Conservation (phyloP, 768 basidiomycete species). For the Boletus coccyginus region DNA sequence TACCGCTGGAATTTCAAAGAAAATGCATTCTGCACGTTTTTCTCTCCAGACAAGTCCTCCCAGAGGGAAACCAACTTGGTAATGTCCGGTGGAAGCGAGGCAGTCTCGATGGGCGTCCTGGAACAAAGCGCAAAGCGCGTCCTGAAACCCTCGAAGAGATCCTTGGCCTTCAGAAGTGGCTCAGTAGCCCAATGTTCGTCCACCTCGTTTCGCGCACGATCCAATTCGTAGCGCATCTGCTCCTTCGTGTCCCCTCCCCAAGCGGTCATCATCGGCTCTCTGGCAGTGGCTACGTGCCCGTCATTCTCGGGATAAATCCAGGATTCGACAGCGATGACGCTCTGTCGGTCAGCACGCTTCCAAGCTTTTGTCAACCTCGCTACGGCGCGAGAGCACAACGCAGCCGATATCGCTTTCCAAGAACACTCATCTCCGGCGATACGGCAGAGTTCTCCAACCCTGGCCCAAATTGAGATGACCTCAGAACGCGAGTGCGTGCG, state of each 20-base stretch:
- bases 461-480: slow-evolving; percentile 69
- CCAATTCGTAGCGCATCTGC: slow-evolving; percentile 46
- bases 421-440: slow-evolving; percentile 74
- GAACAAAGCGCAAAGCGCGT: slow-evolving; percentile 52
- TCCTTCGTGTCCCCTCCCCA: slow-evolving; percentile 66
- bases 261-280: slow-evolving; percentile 51
- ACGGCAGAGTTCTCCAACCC: slow-evolving; percentile 70
- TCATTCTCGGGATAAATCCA: slow-evolving; percentile 56
- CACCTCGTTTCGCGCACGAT: slow-evolving; percentile 42
- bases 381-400: slow-evolving; percentile 69
- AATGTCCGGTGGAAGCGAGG: slow-evolving; percentile 45
- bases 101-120: slow-evolving; percentile 35
- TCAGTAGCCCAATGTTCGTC: slow-evolving; percentile 45
- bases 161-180: slow-evolving; percentile 40
- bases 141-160: slow-evolving; percentile 52
- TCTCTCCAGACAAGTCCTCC: slow-evolving; percentile 44
- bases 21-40: slow-evolving; percentile 39
- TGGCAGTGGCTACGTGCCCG: slow-evolving; percentile 26
- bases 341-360: slow-evolving; percentile 66
- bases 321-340: slow-evolving; percentile 55
- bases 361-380: slow-evolving; percentile 78
- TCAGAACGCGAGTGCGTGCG: slow-evolving; percentile 72
- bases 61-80: slow-evolving; percentile 54
- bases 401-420: slow-evolving; percentile 71
- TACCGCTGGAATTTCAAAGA: slow-evolving; percentile 63